These are phyloP conservation scores for Davidsoniella virescens DNA, from an alignment of 2,329 filamentous ascomycete species.

Conservation along the genomic window DNA sequence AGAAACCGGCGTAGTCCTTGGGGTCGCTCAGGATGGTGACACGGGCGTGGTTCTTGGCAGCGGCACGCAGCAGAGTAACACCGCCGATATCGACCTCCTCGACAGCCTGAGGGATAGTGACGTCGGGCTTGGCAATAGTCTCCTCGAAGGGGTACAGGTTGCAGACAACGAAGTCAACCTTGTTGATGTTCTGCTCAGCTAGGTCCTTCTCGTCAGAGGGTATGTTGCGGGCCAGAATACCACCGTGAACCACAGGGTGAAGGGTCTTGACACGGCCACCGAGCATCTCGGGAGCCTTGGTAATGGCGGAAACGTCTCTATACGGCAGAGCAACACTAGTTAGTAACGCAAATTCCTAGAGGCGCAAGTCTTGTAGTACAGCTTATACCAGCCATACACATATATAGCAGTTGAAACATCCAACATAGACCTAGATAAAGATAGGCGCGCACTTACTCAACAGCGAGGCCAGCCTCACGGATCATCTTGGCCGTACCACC, in stretches of 20 bases:
- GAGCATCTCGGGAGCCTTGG: constrained; percentile 92
- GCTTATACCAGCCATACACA: not conserved
- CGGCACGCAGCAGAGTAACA: constrained; percentile 87
- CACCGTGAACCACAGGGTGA: constrained; percentile 79
- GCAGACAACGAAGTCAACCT: constrained; percentile 92
- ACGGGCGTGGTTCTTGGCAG: constrained; percentile 92
- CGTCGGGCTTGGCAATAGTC: constrained; percentile 90
- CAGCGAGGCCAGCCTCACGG: constrained; percentile 83
- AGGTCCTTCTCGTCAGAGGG: constrained; percentile 95
- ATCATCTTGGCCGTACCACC: constrained; percentile 95
- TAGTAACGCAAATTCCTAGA: not conserved
- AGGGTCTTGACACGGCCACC: constrained; percentile 77
- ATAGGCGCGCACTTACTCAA: constrained; percentile 50
- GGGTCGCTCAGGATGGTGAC: constrained; percentile 95
- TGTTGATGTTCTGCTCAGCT: constrained; percentile 83
- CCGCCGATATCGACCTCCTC: constrained; percentile 98
- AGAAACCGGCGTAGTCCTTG: constrained; percentile 81
- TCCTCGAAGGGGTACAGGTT: constrained; percentile 99
- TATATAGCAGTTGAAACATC: not conserved
- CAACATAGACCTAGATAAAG: not conserved
- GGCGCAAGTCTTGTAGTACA: not conserved
- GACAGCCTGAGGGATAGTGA: constrained; percentile 89
- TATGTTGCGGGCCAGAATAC: constrained; percentile 85
- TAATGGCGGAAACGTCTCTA: constrained; percentile 95
- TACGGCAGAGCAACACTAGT: not conserved